Conservation (phyloP, 768 basidiomycete species). For the Cystobasidium tubakii region DNA sequence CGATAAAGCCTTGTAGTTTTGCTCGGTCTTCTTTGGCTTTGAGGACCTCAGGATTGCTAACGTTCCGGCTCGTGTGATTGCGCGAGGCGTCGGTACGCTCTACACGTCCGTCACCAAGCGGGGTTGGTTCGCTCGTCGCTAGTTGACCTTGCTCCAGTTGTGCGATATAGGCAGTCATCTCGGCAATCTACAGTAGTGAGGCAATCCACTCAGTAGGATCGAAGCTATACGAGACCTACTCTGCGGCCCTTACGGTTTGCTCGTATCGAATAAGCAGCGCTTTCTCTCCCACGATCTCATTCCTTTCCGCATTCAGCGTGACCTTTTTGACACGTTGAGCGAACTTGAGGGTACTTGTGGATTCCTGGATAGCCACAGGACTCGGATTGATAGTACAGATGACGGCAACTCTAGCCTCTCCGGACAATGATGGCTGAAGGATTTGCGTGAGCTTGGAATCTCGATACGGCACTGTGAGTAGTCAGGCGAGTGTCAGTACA, state of each 20-base stretch:
- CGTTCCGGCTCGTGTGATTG: slow-evolving; percentile 41
- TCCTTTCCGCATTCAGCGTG: slow-evolving; percentile 50
- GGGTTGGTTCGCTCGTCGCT: not conserved
- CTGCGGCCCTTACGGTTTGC: slow-evolving; percentile 34
- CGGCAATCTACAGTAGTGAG: slow-evolving; percentile 14
- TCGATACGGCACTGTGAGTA: slow-evolving; percentile 68
- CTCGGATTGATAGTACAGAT: slow-evolving; percentile 95
- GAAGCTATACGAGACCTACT: not conserved
- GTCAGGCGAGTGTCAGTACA: not conserved
- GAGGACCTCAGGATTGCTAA: slow-evolving; percentile 35
- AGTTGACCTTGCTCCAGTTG: slow-evolving; percentile 20
- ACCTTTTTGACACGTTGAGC: slow-evolving; percentile 90
- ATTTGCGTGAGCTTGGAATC: slow-evolving; percentile 71
- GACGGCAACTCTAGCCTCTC: slow-evolving; percentile 87
- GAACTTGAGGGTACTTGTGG: slow-evolving; percentile 82
- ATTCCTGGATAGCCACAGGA: slow-evolving; percentile 68
- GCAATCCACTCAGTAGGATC: not conserved
- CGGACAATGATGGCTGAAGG: slow-evolving; percentile 87
- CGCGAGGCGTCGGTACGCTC: not conserved
- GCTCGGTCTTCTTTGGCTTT: slow-evolving; percentile 34
- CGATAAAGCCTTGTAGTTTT: slow-evolving; percentile 43
- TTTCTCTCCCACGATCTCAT: slow-evolving; percentile 46
- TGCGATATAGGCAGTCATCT: slow-evolving; percentile 35
- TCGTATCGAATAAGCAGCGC: slow-evolving; percentile 44
- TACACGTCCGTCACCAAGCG: not conserved